These are phyloP conservation scores for Lophiotrema nucula DNA, from an alignment of 495 filamentous ascomycete genomes.

Conservation along the genomic window DNA sequence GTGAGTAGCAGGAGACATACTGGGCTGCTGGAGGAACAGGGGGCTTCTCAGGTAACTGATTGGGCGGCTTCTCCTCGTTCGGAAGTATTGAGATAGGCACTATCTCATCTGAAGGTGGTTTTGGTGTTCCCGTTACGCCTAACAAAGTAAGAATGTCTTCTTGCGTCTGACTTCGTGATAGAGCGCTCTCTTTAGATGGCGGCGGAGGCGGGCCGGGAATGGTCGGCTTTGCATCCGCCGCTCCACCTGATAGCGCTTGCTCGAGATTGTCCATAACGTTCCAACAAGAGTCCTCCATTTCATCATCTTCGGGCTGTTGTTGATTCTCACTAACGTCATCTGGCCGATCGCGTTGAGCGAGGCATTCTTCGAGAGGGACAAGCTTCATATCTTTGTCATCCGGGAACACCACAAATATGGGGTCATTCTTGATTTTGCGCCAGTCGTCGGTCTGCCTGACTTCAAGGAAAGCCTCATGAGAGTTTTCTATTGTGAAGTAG, in stretches of 20 bases:
- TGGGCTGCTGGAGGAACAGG: not conserved
- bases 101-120: conserved; percentile 33
- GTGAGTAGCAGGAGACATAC: conserved; percentile 16
- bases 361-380: conserved; percentile 33
- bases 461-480: conserved; percentile 36
- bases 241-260: conserved; percentile 29
- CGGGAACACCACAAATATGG: conserved; percentile 39
- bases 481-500: conserved; percentile 39
- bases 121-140: conserved; percentile 43
- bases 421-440: conserved; percentile 38
- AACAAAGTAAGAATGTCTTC: conserved; percentile 42
- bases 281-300: conserved; percentile 22
- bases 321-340: conserved; percentile 21
- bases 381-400: conserved; percentile 4
- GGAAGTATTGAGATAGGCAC: not conserved
- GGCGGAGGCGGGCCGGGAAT: not conserved
- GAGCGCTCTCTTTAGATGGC: not conserved
- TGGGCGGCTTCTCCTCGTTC: conserved; percentile 6
- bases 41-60: conserved; percentile 20
- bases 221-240: conserved; percentile 3
- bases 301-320: conserved; percentile 21
- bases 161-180: conserved; percentile 30
- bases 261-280: conserved; percentile 41
- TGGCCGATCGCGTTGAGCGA: conserved; percentile 33
- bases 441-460: conserved; percentile 41